Evolutionary conservation across 441 rosid genomes (phyloP).

Genomic region (Bocquillonia castaneifolia): DNA sequence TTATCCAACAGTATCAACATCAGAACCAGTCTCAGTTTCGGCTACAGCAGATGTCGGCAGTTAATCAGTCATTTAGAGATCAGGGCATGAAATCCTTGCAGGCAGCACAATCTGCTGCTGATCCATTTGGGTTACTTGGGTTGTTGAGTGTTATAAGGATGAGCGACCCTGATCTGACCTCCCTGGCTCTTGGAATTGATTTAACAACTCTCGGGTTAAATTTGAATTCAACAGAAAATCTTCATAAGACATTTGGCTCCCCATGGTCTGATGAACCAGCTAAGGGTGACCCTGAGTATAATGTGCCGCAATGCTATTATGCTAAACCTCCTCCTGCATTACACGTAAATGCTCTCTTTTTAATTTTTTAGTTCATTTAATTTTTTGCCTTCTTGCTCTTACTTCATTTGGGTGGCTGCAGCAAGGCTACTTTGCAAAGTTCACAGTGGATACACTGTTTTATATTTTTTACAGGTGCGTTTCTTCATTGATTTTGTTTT

Average conservation of each 20-base stretch:
- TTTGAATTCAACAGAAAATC: slow-evolving; percentile 80
- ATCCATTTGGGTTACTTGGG: slow-evolving; percentile 88
- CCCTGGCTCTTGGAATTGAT: slow-evolving; percentile 93
- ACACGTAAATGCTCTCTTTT: slow-evolving; percentile 48
- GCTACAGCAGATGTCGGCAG: slow-evolving; percentile 73
- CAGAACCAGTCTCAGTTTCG: slow-evolving; percentile 80
- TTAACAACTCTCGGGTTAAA: slow-evolving; percentile 83
- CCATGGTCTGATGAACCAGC: slow-evolving; percentile 97
- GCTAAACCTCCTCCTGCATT: slow-evolving; percentile 65
- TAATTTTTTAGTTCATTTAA: no score
- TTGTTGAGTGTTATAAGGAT: slow-evolving; percentile 68
- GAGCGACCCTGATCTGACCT: slow-evolving; percentile 77
- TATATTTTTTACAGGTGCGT: slow-evolving; percentile 82
- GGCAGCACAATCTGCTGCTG: slow-evolving; percentile 61
- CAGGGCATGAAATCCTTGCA: slow-evolving; percentile 67
- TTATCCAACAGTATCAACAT: slow-evolving; percentile 82
- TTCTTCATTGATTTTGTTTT: slow-evolving; percentile 8
- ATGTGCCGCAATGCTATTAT: slow-evolving; percentile 80
- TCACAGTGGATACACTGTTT: slow-evolving; percentile 65
- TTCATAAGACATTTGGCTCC: slow-evolving; percentile 85
- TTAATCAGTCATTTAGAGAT: slow-evolving; percentile 81
- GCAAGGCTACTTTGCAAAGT: slow-evolving; percentile 76
- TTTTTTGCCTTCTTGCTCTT: neutral
- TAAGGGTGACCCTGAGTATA: slow-evolving; percentile 86
- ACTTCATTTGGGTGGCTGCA: slow-evolving; percentile 41